A percentile compares a stretch with the other conserved stretches of the same genome.
Evolutionary conservation across 305 asterid genomes (phyloP).

Genomic region (Rubia peregrina): DNA sequence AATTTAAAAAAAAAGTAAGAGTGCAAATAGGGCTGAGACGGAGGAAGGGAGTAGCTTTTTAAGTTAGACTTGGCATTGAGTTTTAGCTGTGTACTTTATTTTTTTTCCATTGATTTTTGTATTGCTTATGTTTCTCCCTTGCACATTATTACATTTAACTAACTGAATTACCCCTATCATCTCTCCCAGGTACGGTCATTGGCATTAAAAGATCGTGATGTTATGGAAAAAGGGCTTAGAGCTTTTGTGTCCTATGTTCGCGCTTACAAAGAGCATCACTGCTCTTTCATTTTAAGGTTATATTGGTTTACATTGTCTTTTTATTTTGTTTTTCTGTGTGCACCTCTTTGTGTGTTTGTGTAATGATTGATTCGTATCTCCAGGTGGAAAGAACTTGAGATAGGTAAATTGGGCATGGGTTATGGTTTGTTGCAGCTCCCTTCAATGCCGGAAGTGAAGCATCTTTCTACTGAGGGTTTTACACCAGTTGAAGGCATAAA

Average conservation of each 20-base stretch:
- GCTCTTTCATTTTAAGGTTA: slow-evolving; percentile 77
- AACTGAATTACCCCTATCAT: neutral
- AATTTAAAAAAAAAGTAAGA: no score
- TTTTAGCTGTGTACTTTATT: neutral
- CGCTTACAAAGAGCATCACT: slow-evolving; percentile 88
- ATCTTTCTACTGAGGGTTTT: slow-evolving; percentile 71
- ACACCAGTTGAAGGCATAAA: slow-evolving; percentile 56
- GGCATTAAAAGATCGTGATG: slow-evolving; percentile 78
- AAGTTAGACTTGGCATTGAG: neutral
- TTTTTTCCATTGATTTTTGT: neutral
- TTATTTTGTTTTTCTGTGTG: neutral
- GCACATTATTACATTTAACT: neutral
- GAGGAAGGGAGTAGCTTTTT: neutral
- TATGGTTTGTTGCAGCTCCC: slow-evolving; percentile 89
- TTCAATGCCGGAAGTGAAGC: slow-evolving; percentile 76
- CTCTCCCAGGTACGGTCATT: slow-evolving; percentile 60
- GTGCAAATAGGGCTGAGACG: no score
- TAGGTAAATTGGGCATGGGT: slow-evolving; percentile 94
- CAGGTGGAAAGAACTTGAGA: slow-evolving; percentile 96
- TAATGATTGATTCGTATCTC: slow-evolving; percentile 6
- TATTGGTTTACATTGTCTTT: neutral
- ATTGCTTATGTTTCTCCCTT: neutral
- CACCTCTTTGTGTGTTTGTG: neutral
- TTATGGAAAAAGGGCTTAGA: slow-evolving; percentile 89
- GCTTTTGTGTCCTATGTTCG: slow-evolving; percentile 90